phyloP scores from a whole-genome alignment of 495 filamentous ascomycete species.

The Geoglossum glabrum region DNA sequence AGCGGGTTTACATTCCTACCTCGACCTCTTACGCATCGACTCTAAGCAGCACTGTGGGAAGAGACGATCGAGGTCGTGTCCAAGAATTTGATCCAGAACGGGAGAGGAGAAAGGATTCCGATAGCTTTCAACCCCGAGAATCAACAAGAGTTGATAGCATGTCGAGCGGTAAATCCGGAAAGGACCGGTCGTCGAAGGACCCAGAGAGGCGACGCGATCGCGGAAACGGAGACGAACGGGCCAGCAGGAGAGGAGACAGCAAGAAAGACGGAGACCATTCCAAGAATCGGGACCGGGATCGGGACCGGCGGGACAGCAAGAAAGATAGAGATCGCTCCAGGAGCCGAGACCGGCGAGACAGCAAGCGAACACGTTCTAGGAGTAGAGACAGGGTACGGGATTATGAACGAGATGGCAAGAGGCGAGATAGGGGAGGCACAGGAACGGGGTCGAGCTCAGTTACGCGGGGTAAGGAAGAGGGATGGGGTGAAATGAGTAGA shows the following conservation, averaged over 20 bases:
- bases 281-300: slow-evolving; percentile 9
- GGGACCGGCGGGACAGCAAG: slow-evolving; percentile 6
- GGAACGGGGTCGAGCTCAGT: too few relatives aligned
- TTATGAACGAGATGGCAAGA: slow-evolving; percentile 16
- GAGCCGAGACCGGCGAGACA: slow-evolving; percentile 7
- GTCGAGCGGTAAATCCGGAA: background rate
- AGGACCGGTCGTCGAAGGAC: background rate
- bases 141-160: background rate
- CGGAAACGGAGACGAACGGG: background rate
- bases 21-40: slow-evolving; percentile 16
- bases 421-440: slow-evolving; percentile 9
- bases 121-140: background rate
- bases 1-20: slow-evolving; percentile 11
- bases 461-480: slow-evolving; percentile 11
- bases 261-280: slow-evolving; percentile 20
- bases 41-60: slow-evolving; percentile 13
- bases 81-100: slow-evolving; percentile 11
- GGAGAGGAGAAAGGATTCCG: background rate
- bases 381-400: slow-evolving; percentile 2
- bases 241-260: slow-evolving; percentile 11
- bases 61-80: background rate
- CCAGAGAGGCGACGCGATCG: background rate
- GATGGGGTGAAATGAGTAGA: slow-evolving; percentile 15
- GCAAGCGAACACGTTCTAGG: slow-evolving; percentile 17
- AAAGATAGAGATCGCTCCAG: slow-evolving; percentile 11